phyloP scores from a whole-genome alignment of 148 eudicot species.

The Chenopodium quinoa region DNA sequence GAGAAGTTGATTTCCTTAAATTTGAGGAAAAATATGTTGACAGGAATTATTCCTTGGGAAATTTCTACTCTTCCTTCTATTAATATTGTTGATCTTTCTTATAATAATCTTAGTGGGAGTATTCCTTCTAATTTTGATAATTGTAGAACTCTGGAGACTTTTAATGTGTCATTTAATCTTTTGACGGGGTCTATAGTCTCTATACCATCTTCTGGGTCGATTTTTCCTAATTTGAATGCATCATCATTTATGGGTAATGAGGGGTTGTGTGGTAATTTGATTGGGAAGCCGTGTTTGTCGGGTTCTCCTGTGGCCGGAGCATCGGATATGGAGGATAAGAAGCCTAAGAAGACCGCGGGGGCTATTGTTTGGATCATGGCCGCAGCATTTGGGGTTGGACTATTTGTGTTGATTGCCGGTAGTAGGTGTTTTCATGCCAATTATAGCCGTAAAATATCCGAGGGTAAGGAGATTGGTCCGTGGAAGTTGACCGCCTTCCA shows the following conservation, averaged over 20 bases:
- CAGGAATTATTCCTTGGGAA: slow-evolving; percentile 97
- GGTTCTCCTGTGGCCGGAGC: slow-evolving; percentile 28
- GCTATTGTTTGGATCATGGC: slow-evolving; percentile 77
- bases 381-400: slow-evolving; percentile 67
- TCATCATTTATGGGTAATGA: slow-evolving; percentile 84
- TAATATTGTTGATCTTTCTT: slow-evolving; percentile 68
- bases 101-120: slow-evolving; percentile 58
- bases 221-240: slow-evolving; percentile 66
- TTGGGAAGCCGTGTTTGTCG: slow-evolving; percentile 51
- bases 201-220: slow-evolving; percentile 59
- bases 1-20: slow-evolving; percentile 62
- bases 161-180: slow-evolving; percentile 77
- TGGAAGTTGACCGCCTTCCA: slow-evolving; percentile 92
- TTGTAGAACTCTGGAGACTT: slow-evolving; percentile 68
- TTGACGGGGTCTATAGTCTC: slow-evolving; percentile 45
- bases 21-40: slow-evolving; percentile 51
- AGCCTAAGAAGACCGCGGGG: slow-evolving; percentile 52
- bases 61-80: slow-evolving; percentile 80
- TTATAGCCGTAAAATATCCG: slow-evolving; percentile 31
- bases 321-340: slow-evolving; percentile 19
- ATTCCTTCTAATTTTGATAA: slow-evolving; percentile 72
- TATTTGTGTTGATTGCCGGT: slow-evolving; percentile 69
- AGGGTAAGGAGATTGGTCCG: slow-evolving; percentile 48
- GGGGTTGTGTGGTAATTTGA: slow-evolving; percentile 65
- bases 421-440: slow-evolving; percentile 56